Evolutionary conservation across 2,329 filamentous ascomycete genomes (phyloP), one percentile per base, ranked within the genome.

Genomic region (Verticillium klebahnii): DNA sequence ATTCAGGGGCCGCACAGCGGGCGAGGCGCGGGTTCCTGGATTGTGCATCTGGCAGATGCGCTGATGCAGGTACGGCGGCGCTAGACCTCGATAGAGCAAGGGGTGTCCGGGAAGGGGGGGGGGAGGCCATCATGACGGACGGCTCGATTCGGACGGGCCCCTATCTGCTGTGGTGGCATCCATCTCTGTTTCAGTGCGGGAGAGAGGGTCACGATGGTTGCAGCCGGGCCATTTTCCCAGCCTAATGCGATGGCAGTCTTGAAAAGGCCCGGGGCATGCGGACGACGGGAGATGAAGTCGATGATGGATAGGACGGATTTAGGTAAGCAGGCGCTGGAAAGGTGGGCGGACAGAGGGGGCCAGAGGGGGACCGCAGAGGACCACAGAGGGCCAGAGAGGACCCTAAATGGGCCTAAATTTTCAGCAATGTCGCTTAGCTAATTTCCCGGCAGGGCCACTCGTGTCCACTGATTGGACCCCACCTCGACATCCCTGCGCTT

Each of bases 351-450:
- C 50, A 40, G 12, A 8, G 19, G 9, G 45, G n/a, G 45, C 45
- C 45, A 23, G 19, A 50, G 8, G 19, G 19, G 12, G 40, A 11
- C n/a, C 19, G 52, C 3, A 50, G 55, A 23, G 25, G 29, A 29
- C 29, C 5, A 6, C 5, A 29, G 29, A 29, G 29, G 29, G 25
- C 29, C 15, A n/a, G 52, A n/a, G 39, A n/a, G 29, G 29, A 29
- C 29, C 29, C 29, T 39, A 39, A 39, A 50, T 50, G 60, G 58
- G 62, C 64, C 62, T 64, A 45, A 45, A 61, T 64, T 60, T 62
- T 59, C 63, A 56, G 61, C 59, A 66, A 66, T 66, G 52, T 66
- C 64, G 64, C 64, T 66, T 63, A 66, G 64, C 64, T 66, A 66
- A 66, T 66, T 66, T 66, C 63, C 64, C 61, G 57, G 19, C 19